These are phyloP conservation scores for Rubroboletus pulcherrimus DNA, from an alignment of 768 basidiomycete genomes.

Conservation along the genomic window DNA sequence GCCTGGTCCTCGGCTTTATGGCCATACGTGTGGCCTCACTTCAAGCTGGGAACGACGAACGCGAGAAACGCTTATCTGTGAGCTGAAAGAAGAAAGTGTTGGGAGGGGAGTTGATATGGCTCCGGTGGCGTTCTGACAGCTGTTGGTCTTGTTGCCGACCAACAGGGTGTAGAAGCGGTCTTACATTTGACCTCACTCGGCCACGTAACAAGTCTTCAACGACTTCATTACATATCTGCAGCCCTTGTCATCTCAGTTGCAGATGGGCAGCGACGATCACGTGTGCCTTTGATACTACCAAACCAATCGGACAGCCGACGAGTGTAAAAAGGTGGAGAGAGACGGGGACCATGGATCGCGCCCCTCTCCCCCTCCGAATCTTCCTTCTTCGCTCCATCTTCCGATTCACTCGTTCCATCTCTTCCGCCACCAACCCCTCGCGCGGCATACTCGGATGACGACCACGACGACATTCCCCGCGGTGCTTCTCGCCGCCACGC, in stretches of 20 bases:
- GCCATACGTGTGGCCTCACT: neutral
- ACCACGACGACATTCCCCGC: slow-evolving; percentile 9
- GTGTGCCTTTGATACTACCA: slow-evolving; percentile 1
- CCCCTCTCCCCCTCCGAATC: neutral
- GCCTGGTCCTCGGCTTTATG: neutral
- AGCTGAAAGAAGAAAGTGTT: too few relatives aligned
- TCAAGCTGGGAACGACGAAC: neutral
- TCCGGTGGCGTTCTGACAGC: neutral
- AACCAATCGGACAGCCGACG: neutral
- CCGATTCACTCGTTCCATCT: slow-evolving; percentile 6
- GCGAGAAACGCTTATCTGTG: neutral
- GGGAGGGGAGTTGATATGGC: too few relatives aligned
- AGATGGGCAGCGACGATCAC: neutral
- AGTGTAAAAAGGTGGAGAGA: slow-evolving; percentile 11
- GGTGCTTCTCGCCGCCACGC: slow-evolving; percentile 17
- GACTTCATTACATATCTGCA: neutral
- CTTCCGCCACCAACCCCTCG: neutral
- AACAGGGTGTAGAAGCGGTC: neutral
- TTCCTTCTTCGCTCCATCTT: slow-evolving; percentile 23
- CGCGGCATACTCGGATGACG: slow-evolving; percentile 14
- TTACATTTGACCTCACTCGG: neutral
- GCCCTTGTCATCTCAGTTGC: neutral
- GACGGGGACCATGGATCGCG: neutral
- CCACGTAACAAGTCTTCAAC: neutral
- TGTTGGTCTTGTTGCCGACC: neutral